These are phyloP conservation scores for Thermomucor indicae-seudaticae DNA, from an alignment of 371 early-diverging fungal species.

Conservation along the genomic window DNA sequence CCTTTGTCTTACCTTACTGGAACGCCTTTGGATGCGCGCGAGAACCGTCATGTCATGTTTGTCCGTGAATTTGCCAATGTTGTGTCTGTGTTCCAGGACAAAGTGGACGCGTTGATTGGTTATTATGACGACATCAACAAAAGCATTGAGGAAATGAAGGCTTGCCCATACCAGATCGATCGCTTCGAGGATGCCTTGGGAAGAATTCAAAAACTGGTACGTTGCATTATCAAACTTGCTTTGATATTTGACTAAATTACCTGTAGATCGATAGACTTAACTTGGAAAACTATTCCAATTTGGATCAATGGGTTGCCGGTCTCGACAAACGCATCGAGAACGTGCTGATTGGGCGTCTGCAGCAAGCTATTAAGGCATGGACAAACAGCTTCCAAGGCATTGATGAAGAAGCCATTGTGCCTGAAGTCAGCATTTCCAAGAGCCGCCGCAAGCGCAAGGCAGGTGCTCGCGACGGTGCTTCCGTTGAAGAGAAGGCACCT, in stretches of 20 bases:
- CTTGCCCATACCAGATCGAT: conserved; percentile 71
- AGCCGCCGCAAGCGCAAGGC: conserved; percentile 57
- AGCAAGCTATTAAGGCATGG: conserved; percentile 79
- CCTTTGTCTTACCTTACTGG: conserved; percentile 47
- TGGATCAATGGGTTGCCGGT: conserved; percentile 84
- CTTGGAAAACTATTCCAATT: conserved; percentile 90
- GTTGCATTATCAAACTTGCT: conserved; percentile 1
- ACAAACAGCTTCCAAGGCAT: conserved; percentile 65
- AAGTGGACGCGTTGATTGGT: conserved; percentile 79
- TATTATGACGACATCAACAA: conserved; percentile 80
- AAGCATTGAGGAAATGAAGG: conserved; percentile 77
- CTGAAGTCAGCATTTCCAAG: conserved; percentile 39
- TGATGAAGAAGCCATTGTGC: conserved; percentile 42
- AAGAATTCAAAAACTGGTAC: conserved; percentile 80
- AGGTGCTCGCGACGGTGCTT: conserved; percentile 32
- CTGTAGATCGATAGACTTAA: conserved; percentile 82
- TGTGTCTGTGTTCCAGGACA: conserved; percentile 94
- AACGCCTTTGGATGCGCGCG: conserved; percentile 56
- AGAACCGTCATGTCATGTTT: conserved; percentile 89
- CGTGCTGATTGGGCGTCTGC: conserved; percentile 74
- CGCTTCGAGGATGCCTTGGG: conserved; percentile 69
- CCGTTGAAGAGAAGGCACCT: conserved; percentile 32
- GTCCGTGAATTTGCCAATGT: conserved; percentile 91
- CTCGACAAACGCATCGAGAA: conserved; percentile 81
- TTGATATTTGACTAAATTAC: not conserved